Evolutionary conservation across 2,329 filamentous ascomycete species (phyloP).

Genomic region (Fusarium siculi): DNA sequence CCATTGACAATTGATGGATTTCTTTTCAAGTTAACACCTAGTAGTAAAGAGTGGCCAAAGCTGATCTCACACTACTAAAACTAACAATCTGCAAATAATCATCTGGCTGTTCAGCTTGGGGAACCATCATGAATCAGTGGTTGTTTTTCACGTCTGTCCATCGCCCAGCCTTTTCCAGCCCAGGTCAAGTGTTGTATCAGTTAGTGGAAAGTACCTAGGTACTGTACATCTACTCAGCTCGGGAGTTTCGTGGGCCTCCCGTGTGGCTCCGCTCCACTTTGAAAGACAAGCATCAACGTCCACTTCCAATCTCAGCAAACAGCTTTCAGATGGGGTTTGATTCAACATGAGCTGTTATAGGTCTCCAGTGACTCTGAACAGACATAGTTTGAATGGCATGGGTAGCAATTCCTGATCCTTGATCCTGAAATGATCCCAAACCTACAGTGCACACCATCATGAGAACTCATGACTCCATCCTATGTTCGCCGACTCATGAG

Average conservation of each 20-base stretch:
- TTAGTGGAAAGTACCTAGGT: neutral
- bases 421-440: neutral
- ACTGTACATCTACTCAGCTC: slow-evolving; percentile 25
- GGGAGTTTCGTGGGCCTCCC: slow-evolving; percentile 30
- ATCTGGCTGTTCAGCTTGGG: neutral
- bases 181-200: neutral
- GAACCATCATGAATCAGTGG: neutral
- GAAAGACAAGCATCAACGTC: slow-evolving; percentile 30
- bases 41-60: slow-evolving; percentile 7
- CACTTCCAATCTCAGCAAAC: slow-evolving; percentile 33
- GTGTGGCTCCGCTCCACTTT: slow-evolving; percentile 15
- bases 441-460: neutral
- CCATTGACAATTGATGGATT: slow-evolving; percentile 4
- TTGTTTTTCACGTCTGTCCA: neutral
- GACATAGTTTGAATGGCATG: neutral
- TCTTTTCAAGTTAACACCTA: neutral
- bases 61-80: neutral
- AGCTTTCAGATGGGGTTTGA: slow-evolving; percentile 6
- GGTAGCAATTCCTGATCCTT: neutral
- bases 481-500: slow-evolving; percentile 3
- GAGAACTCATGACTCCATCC: slow-evolving; percentile 16
- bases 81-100: neutral
- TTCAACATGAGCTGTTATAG: neutral
- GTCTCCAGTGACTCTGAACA: neutral
- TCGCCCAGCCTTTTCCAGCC: neutral